Evolutionary conservation across 164 flowering plant species (phyloP).

Genomic region (Warburgia ugandensis): DNA sequence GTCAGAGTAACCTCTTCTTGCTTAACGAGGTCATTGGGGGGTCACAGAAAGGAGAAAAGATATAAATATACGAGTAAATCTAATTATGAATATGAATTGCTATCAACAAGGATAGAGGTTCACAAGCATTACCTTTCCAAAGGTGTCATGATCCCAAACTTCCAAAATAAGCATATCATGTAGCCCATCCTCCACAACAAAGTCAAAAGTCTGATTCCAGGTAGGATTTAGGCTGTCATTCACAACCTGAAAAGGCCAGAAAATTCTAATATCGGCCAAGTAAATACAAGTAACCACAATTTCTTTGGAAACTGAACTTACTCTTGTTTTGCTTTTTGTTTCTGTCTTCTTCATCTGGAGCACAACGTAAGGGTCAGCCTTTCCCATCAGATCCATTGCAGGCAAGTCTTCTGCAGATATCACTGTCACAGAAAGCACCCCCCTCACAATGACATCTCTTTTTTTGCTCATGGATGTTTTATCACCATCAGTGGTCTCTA

Average conservation of each 20-base stretch:
- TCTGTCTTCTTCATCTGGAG: conserved; percentile 76
- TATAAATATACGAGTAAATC: not conserved
- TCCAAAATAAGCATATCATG: conserved; percentile 90
- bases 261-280: too few species aligned
- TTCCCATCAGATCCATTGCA: conserved; percentile 73
- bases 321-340: conserved; percentile 73
- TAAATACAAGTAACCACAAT: too few species aligned
- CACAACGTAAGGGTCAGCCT: conserved; percentile 86
- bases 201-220: conserved; percentile 99
- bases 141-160: conserved; percentile 95
- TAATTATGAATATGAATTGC: not conserved
- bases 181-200: conserved; percentile 94
- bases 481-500: conserved; percentile 33
- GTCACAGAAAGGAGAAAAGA: not conserved
- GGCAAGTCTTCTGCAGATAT: conserved; percentile 92
- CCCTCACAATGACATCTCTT: conserved; percentile 78
- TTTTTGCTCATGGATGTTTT: conserved; percentile 31
- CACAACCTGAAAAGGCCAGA: conserved; percentile 56
- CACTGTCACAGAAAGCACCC: conserved; percentile 86
- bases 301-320: conserved; percentile 24
- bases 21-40: too few species aligned
- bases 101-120: not conserved
- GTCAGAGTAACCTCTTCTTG: too few species aligned
- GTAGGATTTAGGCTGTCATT: conserved; percentile 81
- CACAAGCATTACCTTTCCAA: conserved; percentile 72